These are phyloP conservation scores for Sporobolus alterniflorus DNA, from an alignment of 202 grass and related monocot species.

Conservation along the genomic window DNA sequence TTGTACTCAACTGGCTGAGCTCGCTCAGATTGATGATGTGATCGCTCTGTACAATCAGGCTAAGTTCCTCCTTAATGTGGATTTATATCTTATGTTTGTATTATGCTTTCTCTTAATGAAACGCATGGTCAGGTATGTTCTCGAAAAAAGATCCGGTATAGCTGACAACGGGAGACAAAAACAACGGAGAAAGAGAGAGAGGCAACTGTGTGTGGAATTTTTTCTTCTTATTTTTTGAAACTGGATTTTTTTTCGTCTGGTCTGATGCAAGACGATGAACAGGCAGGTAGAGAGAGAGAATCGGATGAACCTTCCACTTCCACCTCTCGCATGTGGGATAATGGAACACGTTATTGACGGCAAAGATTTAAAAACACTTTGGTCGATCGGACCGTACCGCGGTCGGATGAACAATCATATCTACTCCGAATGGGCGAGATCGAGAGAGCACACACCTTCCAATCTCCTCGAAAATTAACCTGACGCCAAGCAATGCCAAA, in stretches of 20 bases:
- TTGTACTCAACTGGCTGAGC: too few species aligned
- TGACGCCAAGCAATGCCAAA: not conserved
- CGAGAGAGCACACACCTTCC: not conserved
- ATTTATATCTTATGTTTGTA: too few species aligned
- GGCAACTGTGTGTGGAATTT: not conserved
- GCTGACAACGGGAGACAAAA: conserved; percentile 59
- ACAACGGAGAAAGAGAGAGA: conserved; percentile 2
- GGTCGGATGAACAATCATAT: conserved; percentile 36
- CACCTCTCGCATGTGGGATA: conserved; percentile 23
- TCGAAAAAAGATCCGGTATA: too few species aligned
- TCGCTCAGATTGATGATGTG: too few species aligned
- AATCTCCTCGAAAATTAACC: not conserved
- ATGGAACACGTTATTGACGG: conserved; percentile 16
- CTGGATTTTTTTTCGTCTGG: too few species aligned
- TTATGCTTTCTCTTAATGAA: too few species aligned
- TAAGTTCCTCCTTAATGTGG: too few species aligned
- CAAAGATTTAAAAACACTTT: conserved; percentile 21
- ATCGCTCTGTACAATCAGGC: too few species aligned
- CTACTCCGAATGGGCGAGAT: not conserved
- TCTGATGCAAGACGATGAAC: conserved; percentile 13
- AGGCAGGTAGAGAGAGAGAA: not conserved
- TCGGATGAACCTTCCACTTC: conserved; percentile 15
- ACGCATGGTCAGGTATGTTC: too few species aligned
- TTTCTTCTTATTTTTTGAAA: too few species aligned
- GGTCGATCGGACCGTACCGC: conserved; percentile 35